These are phyloP conservation scores for Pisolithus microcarpus DNA, from an alignment of 768 basidiomycete species.

Conservation along the genomic window DNA sequence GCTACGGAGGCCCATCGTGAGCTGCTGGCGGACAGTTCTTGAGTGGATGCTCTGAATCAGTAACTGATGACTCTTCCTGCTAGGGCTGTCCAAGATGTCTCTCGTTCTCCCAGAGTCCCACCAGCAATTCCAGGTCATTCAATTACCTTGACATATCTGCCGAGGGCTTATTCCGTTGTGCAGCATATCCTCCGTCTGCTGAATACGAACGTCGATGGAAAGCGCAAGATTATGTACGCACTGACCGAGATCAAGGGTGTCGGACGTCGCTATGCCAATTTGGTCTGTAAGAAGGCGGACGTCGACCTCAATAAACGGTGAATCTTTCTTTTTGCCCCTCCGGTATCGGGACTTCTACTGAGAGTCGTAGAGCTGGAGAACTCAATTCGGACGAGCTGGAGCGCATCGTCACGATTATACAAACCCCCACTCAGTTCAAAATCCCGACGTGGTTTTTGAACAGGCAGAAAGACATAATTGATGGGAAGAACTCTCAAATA, in stretches of 20 bases:
- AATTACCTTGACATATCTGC: background rate
- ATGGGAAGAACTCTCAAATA: slow-evolving; percentile 95
- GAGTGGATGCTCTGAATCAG: slow-evolving; percentile 14
- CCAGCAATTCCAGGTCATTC: slow-evolving; percentile 84
- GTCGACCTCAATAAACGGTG: slow-evolving; percentile 98
- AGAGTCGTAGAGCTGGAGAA: slow-evolving; percentile 76
- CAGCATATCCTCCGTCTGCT: slow-evolving; percentile 99
- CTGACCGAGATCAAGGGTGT: slow-evolving; percentile 99
- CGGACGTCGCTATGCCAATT: slow-evolving; percentile 95
- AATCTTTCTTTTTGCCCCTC: slow-evolving; percentile 19
- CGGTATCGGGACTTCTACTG: slow-evolving; percentile 2
- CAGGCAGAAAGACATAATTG: slow-evolving; percentile 96
- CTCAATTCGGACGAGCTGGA: slow-evolving; percentile 99
- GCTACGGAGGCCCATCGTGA: background rate
- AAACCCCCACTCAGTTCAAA: slow-evolving; percentile 99
- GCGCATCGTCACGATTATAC: slow-evolving; percentile 97
- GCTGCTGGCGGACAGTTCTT: background rate
- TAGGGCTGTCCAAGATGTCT: slow-evolving; percentile 57
- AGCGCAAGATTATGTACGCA: slow-evolving; percentile 99
- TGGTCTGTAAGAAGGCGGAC: slow-evolving; percentile 99
- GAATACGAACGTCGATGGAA: slow-evolving; percentile 99
- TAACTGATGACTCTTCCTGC: slow-evolving; percentile 10
- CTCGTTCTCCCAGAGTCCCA: slow-evolving; percentile 95
- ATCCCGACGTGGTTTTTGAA: slow-evolving; percentile 99
- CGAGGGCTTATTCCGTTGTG: slow-evolving; percentile 3